Conservation (phyloP, 2,329 filamentous ascomycete species). For the Cadophora luteo-olivacea region DNA sequence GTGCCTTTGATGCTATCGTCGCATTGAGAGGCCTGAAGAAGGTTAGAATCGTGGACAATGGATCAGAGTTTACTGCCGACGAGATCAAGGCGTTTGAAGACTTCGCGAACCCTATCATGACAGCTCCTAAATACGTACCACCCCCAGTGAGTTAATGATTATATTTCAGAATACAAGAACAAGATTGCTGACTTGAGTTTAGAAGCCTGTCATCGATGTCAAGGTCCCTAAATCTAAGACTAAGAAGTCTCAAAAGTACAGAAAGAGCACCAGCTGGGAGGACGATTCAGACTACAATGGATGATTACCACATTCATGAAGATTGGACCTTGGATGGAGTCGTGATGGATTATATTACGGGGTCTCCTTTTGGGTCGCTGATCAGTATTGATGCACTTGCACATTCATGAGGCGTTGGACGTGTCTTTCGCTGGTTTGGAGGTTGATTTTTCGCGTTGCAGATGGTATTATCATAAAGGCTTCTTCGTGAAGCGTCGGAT, state of each 20-base stretch:
- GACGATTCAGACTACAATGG: conserved; percentile 17
- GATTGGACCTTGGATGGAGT: background rate
- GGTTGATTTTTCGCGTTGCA: background rate
- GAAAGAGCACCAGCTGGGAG: conserved; percentile 7
- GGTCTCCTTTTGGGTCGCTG: background rate
- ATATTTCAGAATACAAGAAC: no score
- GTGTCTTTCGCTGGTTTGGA: background rate
- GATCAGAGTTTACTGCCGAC: background rate
- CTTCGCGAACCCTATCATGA: conserved; percentile 19
- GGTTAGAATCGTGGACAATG: conserved; percentile 25
- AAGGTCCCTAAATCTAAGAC: conserved; percentile 11
- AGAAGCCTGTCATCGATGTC: background rate
- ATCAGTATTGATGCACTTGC: background rate
- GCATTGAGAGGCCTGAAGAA: conserved; percentile 29
- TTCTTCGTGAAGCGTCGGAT: background rate
- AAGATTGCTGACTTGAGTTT: background rate
- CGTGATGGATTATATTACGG: background rate
- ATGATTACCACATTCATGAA: background rate
- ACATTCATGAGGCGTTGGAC: background rate
- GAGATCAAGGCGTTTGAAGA: conserved; percentile 22
- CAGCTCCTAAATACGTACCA: background rate
- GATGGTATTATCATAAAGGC: background rate
- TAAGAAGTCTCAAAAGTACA: background rate
- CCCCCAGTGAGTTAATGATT: background rate
- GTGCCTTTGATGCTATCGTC: conserved; percentile 31